Conservation (phyloP, 108 stramenopile genomes). For the Skeletonema potamos region DNA sequence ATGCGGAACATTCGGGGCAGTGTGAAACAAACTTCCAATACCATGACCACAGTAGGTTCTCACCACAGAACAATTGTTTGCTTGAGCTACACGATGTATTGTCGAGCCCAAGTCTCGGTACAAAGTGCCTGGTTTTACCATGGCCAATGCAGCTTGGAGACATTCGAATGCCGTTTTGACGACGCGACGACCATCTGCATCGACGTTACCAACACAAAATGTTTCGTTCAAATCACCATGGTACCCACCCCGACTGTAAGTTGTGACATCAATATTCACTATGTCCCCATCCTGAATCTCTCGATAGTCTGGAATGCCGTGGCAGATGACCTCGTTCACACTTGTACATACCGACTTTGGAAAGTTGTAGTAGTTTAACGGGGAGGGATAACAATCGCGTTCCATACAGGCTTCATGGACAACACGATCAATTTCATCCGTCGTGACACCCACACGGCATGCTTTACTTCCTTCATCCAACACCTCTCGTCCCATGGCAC, state of each 20-base stretch:
- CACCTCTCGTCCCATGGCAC: slow-evolving; percentile 94
- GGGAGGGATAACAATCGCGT: slow-evolving; percentile 94
- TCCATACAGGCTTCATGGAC: slow-evolving; percentile 92
- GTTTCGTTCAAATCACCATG: slow-evolving; percentile 99
- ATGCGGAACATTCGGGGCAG: slow-evolving; percentile 94
- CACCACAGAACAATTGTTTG: slow-evolving; percentile 79
- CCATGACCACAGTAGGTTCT: slow-evolving; percentile 97
- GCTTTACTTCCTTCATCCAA: slow-evolving; percentile 92
- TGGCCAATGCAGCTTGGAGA: slow-evolving; percentile 60
- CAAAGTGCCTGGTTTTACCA: slow-evolving; percentile 85
- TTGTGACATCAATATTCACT: slow-evolving; percentile 97
- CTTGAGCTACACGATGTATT: slow-evolving; percentile 74
- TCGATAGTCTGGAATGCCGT: slow-evolving; percentile 90
- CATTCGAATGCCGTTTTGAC: slow-evolving; percentile 87
- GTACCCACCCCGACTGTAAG: slow-evolving; percentile 88
- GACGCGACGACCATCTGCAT: slow-evolving; percentile 71
- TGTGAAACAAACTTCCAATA: slow-evolving; percentile 72
- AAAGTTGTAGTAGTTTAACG: slow-evolving; percentile 97
- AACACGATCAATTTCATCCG: slow-evolving; percentile 97
- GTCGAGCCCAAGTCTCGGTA: slow-evolving; percentile 92
- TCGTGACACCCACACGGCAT: slow-evolving; percentile 90
- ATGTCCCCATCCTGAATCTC: slow-evolving; percentile 97
- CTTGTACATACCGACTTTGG: slow-evolving; percentile 96
- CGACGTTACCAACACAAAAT: slow-evolving; percentile 92
- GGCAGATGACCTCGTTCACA: slow-evolving; percentile 98